Base-by-base conservation (phyloP, 1,284 basidiomycete species). In the Cryptococcus sp. region DNA sequence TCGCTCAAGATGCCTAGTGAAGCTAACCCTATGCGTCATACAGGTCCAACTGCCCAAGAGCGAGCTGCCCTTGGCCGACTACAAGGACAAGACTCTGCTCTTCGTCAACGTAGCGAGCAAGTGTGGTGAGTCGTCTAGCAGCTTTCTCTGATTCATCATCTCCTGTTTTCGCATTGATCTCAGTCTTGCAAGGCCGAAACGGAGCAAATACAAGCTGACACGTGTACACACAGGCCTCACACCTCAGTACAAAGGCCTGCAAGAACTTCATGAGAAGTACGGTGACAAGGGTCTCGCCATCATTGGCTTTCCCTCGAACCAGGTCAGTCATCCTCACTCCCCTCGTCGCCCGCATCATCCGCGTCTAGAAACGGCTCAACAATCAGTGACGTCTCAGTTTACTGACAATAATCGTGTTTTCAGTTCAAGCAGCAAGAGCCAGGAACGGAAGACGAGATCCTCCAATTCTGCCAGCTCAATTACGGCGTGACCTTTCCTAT, bases 301-400 rank as follows among this genome's bases (percentile, higher is more conserved):
- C 67, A 82, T 95, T 57, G 92, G 93, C 2, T 94, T 94, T 82
- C 92, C 92, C 35, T 93, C 87, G 81, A 94, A 95, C 76, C 92
- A 93, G 81, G 90, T 90, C 60, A 61, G 82, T 22, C 16, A 25
- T 4, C 17, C 42, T 45, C n/a, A 5, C 42, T n/a, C 5, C 17
- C n/a, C n/a, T n/a, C 10, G 45, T 47, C 45, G 13, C 45, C 45
- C 45, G 13, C 13, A n/a, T 23, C 47, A 7, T 5, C 47, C 16
- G 16, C 5, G 6, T 20, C 20, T 5, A 25, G 16, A 17, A 16
- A n/a, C 25, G 47, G 47, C 20, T 17, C 17, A n/a, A 25, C 5
- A 48, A 16, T 8, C 19, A 3, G 15, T 16, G 46, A 5, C 8
- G 15, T 50, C 5, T 42, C 25, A 15, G 4, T 5, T 38, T 30